Conservation (phyloP, 345 rosid genomes). For the Hibiscus syriacus region DNA sequence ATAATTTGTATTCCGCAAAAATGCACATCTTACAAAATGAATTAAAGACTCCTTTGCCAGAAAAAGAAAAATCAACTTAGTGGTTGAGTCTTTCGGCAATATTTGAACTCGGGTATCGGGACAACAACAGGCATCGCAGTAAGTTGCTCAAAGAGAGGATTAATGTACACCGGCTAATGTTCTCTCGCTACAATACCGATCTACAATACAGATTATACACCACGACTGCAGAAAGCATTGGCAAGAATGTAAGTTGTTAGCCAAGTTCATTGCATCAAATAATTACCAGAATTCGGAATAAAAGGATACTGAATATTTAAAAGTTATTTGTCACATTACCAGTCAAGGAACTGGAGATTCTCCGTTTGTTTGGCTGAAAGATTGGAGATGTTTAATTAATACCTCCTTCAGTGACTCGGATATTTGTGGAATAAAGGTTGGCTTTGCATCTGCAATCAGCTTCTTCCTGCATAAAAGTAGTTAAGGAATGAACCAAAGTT, state of each 20-base stretch:
- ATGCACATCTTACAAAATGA: slow-evolving; percentile 8
- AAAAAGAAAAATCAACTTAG: slow-evolving; percentile 12
- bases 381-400: slow-evolving; percentile 42
- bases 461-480: slow-evolving; percentile 43
- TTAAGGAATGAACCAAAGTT: not conserved
- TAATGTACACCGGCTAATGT: not conserved
- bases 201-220: slow-evolving; percentile 16
- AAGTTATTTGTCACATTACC: slow-evolving; percentile 11
- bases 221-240: slow-evolving; percentile 24
- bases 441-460: slow-evolving; percentile 62
- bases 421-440: slow-evolving; percentile 43
- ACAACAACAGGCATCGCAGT: not conserved
- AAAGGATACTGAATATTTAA: not conserved
- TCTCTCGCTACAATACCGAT: slow-evolving; percentile 13
- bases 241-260: not conserved
- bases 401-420: slow-evolving; percentile 70
- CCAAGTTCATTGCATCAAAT: not conserved
- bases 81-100: slow-evolving; percentile 13
- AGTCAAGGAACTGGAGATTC: slow-evolving; percentile 15
- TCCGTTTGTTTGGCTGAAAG: slow-evolving; percentile 41
- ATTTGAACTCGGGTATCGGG: slow-evolving; percentile 8
- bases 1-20: not conserved
- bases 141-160: slow-evolving; percentile 12
- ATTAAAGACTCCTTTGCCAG: slow-evolving; percentile 15
- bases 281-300: not conserved